Evolutionary conservation across 805 yeast genomes (phyloP), one percentile per base, ranked within the genome.

Genomic region (Saccharomycopsis fermentans): DNA sequence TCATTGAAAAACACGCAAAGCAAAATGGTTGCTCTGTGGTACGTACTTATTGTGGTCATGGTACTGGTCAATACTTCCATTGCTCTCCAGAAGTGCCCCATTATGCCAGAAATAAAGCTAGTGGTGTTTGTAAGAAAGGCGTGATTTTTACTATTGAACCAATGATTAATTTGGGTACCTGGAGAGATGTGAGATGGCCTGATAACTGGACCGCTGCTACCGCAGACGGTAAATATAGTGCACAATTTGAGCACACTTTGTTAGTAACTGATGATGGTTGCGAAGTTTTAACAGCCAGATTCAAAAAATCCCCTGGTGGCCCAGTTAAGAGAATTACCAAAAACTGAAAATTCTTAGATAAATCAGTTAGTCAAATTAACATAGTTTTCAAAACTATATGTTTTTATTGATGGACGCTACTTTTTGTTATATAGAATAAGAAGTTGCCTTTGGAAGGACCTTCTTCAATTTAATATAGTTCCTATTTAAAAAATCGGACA

Each of bases 121-220:
- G 91, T 53, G 99, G 99, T 60, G 83, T 89, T 52, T 91, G 94
- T 75, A 89, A 89, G 70, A 92, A 96, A 24, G 99, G 99, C 24
- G 87, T 91, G 86, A 90, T 88, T 14, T 94, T 94, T 77, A 94
- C 99, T 24, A 89, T 94, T 59, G 99, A 94, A 73, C 99, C 99
- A 52, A 94, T 94, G 99, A 81, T 94, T 65, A 87, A 89, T 69
- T 75, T 83, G 63, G 99, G 99, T 8, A 74, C 86, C 0, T 86
- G 81, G 74, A 81, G 81, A 67, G 98, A 91, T 71, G 72, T 80
- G 60, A 76, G 83, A 58, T 94, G 99, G 99, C 99, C 99, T 2
- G 99, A 94, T 71, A 87, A 89, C 71, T 94, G 99, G 99, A 94
- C 99, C 4, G 82, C 96, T 1, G 81, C 82, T 17, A 94, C 99